These are phyloP conservation scores for Ophiocordyceps unilateralis DNA, from an alignment of 2,329 filamentous ascomycete species.

Conservation along the genomic window DNA sequence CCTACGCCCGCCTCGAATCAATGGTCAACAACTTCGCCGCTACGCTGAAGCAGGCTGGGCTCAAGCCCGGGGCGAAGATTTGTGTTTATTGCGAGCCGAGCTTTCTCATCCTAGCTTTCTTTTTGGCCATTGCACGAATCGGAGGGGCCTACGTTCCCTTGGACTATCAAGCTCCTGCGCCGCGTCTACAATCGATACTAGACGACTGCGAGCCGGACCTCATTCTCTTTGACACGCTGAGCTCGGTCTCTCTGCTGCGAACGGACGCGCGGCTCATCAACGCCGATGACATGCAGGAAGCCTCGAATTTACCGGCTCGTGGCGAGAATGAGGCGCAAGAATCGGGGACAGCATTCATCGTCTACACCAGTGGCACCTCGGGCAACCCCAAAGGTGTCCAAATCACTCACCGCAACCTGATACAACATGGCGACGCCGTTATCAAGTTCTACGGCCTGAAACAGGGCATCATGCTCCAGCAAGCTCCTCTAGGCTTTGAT, in stretches of 20 bases:
- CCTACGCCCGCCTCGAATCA: constrained; percentile 1
- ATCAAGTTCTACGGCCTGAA: not conserved
- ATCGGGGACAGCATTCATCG: not conserved
- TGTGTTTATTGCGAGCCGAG: constrained; percentile 1
- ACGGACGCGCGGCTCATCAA: not conserved
- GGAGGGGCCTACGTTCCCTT: not conserved
- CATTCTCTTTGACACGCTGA: not conserved
- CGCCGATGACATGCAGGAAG: not conserved
- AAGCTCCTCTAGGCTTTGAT: constrained; percentile 5
- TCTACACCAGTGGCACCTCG: not conserved
- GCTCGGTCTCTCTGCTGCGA: not conserved
- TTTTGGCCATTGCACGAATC: not conserved
- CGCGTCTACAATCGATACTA: not conserved
- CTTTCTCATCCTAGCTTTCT: not conserved
- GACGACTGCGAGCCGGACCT: not conserved
- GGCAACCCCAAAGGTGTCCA: not conserved
- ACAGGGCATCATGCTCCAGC: not conserved
- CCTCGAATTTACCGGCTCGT: not conserved
- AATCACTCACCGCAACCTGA: not conserved
- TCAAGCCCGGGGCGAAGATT: not conserved
- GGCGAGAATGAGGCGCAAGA: not conserved
- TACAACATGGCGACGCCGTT: not conserved
- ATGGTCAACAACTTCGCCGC: not conserved
- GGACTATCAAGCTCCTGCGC: not conserved
- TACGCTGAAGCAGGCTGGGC: not conserved